Evolutionary conservation across 371 early-diverging fungal genomes (phyloP).

Genomic region (Mortierella sp.): DNA sequence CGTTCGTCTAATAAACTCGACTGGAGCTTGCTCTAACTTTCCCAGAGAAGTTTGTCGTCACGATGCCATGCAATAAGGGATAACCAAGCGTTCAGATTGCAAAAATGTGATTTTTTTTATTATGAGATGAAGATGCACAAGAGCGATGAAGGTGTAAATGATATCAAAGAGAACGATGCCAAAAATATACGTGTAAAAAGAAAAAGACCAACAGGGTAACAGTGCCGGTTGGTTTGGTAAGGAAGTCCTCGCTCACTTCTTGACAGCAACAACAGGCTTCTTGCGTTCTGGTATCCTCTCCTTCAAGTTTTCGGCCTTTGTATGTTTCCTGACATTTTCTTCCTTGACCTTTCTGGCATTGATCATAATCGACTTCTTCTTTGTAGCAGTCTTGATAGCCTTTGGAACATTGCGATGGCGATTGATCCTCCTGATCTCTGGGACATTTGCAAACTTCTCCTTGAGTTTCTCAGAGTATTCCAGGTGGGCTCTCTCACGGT

Average conservation of each 20-base stretch:
- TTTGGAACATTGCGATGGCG: constrained; percentile 91
- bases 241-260: constrained; percentile 63
- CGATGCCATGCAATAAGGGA: no score
- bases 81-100: no score
- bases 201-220: no score
- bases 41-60: no score
- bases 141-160: no score
- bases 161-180: no score
- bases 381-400: constrained; percentile 81
- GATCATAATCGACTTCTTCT: constrained; percentile 84
- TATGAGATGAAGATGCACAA: no score
- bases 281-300: constrained; percentile 79
- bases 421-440: constrained; percentile 91
- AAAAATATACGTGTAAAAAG: no score
- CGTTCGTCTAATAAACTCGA: no score
- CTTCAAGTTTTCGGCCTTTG: constrained; percentile 38
- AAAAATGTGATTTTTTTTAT: no score
- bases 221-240: no score
- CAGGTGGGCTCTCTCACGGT: constrained; percentile 86
- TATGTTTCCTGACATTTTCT: constrained; percentile 68
- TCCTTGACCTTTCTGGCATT: constrained; percentile 87
- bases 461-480: constrained; percentile 92
- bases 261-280: constrained; percentile 83
- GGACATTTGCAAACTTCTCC: constrained; percentile 94
- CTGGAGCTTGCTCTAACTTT: no score